phyloP scores from a whole-genome alignment of 371 early-diverging fungal genomes.

The Actinomortierella ambigua region DNA sequence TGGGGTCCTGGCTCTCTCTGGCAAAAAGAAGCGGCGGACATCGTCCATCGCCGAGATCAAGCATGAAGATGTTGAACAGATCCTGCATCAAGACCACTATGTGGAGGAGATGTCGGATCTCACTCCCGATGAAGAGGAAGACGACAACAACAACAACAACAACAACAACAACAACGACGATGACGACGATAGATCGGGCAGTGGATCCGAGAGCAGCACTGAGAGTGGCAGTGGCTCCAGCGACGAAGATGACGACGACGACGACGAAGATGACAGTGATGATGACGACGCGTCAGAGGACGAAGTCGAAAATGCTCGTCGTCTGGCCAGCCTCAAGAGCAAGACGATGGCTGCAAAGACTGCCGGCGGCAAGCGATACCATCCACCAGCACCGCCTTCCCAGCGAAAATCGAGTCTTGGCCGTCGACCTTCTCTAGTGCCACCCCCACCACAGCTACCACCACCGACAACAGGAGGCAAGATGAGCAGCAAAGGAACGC shows the following conservation, averaged over 20 bases:
- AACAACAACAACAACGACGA: constrained; percentile 15
- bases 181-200: constrained; percentile 4
- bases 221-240: constrained; percentile 20
- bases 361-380: constrained; percentile 42
- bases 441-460: too few relatives aligned
- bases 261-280: constrained; percentile 4
- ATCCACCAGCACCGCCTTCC: constrained; percentile 3
- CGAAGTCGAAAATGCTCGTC: constrained; percentile 6
- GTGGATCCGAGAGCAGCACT: neutral
- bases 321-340: constrained; percentile 9
- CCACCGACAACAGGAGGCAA: constrained; percentile 29
- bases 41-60: constrained; percentile 25
- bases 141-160: neutral
- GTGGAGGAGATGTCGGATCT: constrained; percentile 23
- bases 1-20: constrained; percentile 18
- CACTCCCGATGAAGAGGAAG: constrained; percentile 9
- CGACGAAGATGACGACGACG: constrained; percentile 14
- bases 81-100: constrained; percentile 18
- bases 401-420: constrained; percentile 6
- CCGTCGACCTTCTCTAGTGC: constrained; percentile 6
- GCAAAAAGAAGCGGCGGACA: constrained; percentile 42
- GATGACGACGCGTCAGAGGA: constrained; percentile 13
- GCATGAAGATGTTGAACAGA: constrained; percentile 5
- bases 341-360: constrained; percentile 37
- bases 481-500: constrained; percentile 9